Percentiles rank a stretch among this genome's conserved stretches.
Conservation (phyloP, 2,329 filamentous ascomycete genomes). For the Verticillium albo-atrum region DNA sequence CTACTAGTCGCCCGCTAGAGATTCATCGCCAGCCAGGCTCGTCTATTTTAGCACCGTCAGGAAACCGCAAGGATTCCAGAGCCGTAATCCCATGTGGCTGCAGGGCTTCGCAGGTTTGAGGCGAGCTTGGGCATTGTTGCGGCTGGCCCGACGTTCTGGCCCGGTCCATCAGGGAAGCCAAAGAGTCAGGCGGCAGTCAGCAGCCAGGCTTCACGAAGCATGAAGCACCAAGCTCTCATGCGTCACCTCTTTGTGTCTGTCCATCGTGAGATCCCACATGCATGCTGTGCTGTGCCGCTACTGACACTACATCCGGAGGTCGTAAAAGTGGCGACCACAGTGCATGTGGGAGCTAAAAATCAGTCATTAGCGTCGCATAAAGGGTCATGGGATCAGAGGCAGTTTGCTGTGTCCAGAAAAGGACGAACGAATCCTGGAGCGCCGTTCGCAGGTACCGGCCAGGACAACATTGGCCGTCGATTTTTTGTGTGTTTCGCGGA, state of each 20-base stretch:
- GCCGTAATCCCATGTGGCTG: neutral
- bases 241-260: neutral
- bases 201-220: neutral
- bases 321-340: conserved; percentile 3
- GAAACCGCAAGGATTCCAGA: neutral
- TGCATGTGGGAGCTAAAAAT: conserved; percentile 14
- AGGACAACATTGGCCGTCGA: conserved; percentile 2
- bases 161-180: neutral
- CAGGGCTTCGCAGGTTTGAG: neutral
- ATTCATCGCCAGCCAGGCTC: neutral
- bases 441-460: conserved; percentile 7
- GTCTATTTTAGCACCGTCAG: neutral
- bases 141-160: neutral
- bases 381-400: conserved; percentile 13
- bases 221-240: neutral
- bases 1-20: neutral
- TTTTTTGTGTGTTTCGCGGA: neutral
- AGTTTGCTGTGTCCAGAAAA: conserved; percentile 13
- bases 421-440: conserved; percentile 8
- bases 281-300: neutral
- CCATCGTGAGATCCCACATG: neutral
- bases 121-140: neutral
- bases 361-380: conserved; percentile 12
- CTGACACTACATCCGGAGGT: neutral
- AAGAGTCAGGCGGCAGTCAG: neutral